These are phyloP conservation scores for Trametes sp. DNA, from an alignment of 1,284 basidiomycete genomes.

Conservation along the genomic window DNA sequence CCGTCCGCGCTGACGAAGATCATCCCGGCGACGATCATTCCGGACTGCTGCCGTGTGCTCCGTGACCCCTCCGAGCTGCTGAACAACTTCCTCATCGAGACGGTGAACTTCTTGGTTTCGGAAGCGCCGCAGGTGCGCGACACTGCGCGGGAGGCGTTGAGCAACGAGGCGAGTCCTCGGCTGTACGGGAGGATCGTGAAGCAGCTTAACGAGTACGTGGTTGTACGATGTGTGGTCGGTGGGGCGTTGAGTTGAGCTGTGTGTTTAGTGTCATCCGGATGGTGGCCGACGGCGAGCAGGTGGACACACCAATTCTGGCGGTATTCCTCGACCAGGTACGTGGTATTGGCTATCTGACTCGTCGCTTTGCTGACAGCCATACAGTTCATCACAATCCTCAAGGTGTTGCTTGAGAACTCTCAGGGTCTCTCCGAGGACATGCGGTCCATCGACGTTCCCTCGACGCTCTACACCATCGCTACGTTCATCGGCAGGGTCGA, in stretches of 20 bases:
- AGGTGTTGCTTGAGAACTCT: conserved; percentile 80
- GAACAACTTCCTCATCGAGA: conserved; percentile 69
- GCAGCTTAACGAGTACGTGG: conserved; percentile 75
- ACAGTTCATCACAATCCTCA: conserved; percentile 78
- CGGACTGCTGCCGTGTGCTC: conserved; percentile 72
- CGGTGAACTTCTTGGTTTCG: conserved; percentile 74
- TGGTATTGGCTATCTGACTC: not conserved
- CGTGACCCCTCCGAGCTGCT: conserved; percentile 65
- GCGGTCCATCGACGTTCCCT: conserved; percentile 74
- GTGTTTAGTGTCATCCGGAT: conserved; percentile 53
- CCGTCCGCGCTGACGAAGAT: conserved; percentile 57
- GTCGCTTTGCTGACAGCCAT: not conserved
- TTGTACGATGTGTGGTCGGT: not conserved
- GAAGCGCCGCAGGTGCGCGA: conserved; percentile 75
- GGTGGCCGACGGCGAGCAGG: conserved; percentile 49
- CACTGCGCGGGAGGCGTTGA: conserved; percentile 81
- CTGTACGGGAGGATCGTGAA: conserved; percentile 73
- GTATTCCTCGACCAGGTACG: conserved; percentile 81
- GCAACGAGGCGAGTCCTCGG: conserved; percentile 76
- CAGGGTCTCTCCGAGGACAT: conserved; percentile 63
- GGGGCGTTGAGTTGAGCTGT: not conserved
- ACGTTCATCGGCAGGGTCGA: conserved; percentile 72
- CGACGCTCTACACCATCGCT: conserved; percentile 69
- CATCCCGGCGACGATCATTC: conserved; percentile 69
- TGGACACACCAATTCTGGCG: conserved; percentile 62